phyloP scores from a whole-genome alignment of 2,329 filamentous ascomycete species.

The Fusarium odoratissimum region DNA sequence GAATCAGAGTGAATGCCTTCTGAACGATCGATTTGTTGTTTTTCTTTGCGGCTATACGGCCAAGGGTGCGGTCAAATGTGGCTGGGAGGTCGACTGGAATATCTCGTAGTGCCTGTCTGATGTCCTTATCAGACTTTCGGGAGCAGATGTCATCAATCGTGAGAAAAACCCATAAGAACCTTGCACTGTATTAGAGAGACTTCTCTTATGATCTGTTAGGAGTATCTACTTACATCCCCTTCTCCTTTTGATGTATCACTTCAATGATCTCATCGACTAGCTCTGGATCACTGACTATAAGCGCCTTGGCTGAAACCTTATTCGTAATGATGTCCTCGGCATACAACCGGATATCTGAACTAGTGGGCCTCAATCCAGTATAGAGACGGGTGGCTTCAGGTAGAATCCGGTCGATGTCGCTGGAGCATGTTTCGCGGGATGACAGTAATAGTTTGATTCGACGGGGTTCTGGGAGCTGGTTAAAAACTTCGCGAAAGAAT shows the following conservation, averaged over 20 bases:
- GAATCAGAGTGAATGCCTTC: not conserved
- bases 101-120: not conserved
- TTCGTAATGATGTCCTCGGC: not conserved
- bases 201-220: rapidly evolving
- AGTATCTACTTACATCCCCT: not conserved
- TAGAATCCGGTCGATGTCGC: not conserved
- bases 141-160: constrained; percentile 27
- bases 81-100: constrained; percentile 16
- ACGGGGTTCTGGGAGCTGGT: rapidly evolving
- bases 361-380: not conserved
- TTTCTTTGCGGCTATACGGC: not conserved
- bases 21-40: not conserved
- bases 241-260: not conserved
- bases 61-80: constrained; percentile 15
- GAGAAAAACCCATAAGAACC: constrained; percentile 31
- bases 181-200: not conserved
- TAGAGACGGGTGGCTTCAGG: not conserved
- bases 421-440: not conserved
- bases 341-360: not conserved
- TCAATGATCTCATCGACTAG: not conserved
- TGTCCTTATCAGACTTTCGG: constrained; percentile 10
- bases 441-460: not conserved
- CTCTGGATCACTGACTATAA: not conserved
- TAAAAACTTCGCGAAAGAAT: not conserved
- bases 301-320: not conserved